Conservation (phyloP, 805 yeast genomes). For the Pichia scutulata region DNA sequence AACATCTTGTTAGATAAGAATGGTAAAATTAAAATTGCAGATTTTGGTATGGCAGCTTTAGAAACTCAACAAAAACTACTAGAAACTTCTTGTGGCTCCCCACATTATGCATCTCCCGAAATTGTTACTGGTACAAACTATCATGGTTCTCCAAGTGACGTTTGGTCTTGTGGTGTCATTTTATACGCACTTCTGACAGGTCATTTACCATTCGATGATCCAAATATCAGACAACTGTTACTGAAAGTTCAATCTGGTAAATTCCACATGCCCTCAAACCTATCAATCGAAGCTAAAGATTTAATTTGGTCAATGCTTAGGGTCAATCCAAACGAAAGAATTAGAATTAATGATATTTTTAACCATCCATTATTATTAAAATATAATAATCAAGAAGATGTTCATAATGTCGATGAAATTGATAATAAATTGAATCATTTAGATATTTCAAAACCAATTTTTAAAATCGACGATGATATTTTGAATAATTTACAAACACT, state of each 20-base stretch:
- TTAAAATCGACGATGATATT: conserved; percentile 40
- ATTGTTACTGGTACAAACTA: conserved; percentile 71
- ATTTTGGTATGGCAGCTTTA: conserved; percentile 85
- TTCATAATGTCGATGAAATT: conserved; percentile 26
- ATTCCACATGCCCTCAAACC: conserved; percentile 61
- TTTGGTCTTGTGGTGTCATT: conserved; percentile 85
- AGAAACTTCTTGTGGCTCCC: conserved; percentile 81
- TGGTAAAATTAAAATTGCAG: conserved; percentile 69
- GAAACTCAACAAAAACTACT: conserved; percentile 63
- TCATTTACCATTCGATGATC: conserved; percentile 78
- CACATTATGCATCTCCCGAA: conserved; percentile 86
- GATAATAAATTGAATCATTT: conserved; percentile 19
- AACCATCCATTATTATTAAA: conserved; percentile 47
- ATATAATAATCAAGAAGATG: conserved; percentile 26
- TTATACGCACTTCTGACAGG: conserved; percentile 74
- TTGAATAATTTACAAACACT: conserved; percentile 47
- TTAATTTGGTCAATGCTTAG: conserved; percentile 58
- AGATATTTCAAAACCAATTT: conserved; percentile 20
- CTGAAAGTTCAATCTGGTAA: conserved; percentile 71
- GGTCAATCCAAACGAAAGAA: conserved; percentile 64
- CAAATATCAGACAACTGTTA: conserved; percentile 61
- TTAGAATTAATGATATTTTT: conserved; percentile 59
- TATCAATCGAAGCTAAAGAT: conserved; percentile 60
- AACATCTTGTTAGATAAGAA: conserved; percentile 60
- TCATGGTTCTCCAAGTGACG: conserved; percentile 80